Evolutionary conservation across 2,329 filamentous ascomycete genomes (phyloP).

Genomic region (Neonectria sp.): DNA sequence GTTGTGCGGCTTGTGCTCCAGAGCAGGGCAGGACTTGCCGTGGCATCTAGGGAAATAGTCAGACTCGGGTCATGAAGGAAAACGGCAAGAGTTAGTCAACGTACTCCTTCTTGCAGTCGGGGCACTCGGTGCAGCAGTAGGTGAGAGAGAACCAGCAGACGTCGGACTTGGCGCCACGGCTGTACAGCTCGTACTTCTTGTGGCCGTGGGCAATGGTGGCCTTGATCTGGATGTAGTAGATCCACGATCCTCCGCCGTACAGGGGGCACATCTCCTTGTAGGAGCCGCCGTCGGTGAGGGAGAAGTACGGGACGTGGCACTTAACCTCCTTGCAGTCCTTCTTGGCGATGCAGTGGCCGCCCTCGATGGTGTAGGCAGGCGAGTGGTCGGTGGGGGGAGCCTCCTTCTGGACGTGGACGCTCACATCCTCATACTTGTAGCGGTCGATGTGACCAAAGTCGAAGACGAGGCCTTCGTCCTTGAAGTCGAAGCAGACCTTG

Average conservation of each 20-base stretch:
- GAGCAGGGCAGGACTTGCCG: conserved; percentile 5
- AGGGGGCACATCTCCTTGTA: conserved; percentile 46
- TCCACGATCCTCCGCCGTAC: conserved; percentile 45
- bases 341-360: conserved; percentile 42
- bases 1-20: not conserved
- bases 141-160: conserved; percentile 47
- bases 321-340: conserved; percentile 43
- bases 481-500: conserved; percentile 46
- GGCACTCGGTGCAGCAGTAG: conserved; percentile 47
- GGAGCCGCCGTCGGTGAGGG: conserved; percentile 43
- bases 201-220: conserved; percentile 40
- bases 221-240: conserved; percentile 48
- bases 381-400: conserved; percentile 39
- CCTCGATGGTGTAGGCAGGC: conserved; percentile 42
- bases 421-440: conserved; percentile 49
- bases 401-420: conserved; percentile 40
- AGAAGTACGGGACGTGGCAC: conserved; percentile 46
- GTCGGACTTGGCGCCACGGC: conserved; percentile 38
- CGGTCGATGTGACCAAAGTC: conserved; percentile 43
- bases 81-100: not conserved
- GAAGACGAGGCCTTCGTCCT: conserved; percentile 45
- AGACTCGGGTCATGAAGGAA: not conserved
- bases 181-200: conserved; percentile 45
- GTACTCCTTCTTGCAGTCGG: conserved; percentile 40
- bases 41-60: not conserved